Conservation (phyloP, 139 green algal species). For the Chlamydomonas incerta region DNA sequence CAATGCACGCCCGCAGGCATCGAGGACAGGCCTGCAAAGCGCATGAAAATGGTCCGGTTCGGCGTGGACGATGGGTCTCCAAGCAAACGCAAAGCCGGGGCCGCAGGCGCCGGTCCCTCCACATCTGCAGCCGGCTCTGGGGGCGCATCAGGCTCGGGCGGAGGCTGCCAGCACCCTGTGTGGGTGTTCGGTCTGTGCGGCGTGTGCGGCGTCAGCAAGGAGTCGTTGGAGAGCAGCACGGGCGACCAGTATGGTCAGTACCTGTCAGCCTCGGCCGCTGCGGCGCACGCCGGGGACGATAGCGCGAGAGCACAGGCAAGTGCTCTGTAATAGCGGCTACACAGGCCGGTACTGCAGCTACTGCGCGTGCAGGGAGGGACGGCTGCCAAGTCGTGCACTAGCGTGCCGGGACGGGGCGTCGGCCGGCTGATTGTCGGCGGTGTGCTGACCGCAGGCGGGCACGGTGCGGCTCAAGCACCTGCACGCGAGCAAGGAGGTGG, state of each 20-base stretch:
- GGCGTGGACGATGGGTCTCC: too few relatives aligned
- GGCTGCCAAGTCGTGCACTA: too few relatives aligned
- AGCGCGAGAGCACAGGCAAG: too few relatives aligned
- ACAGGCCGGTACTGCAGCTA: too few relatives aligned
- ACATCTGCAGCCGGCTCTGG: background rate
- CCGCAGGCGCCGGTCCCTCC: too few relatives aligned
- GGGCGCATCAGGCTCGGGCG: background rate
- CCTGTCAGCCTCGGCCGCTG: background rate
- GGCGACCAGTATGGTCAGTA: background rate
- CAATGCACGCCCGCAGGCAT: background rate
- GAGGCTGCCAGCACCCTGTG: conserved; percentile 10
- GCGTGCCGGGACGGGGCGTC: too few relatives aligned
- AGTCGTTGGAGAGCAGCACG: background rate
- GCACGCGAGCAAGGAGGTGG: conserved; percentile 47
- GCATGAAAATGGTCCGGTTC: background rate
- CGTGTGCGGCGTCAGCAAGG: conserved; percentile 30
- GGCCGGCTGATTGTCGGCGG: too few relatives aligned
- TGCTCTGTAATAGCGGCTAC: too few relatives aligned
- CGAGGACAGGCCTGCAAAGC: background rate
- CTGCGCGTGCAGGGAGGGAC: too few relatives aligned
- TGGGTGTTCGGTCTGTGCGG: conserved; percentile 43
- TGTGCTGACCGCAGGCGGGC: background rate
- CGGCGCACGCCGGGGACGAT: too few relatives aligned
- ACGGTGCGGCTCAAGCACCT: conserved; percentile 46
- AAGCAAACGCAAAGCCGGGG: too few relatives aligned